These are phyloP conservation scores for Monilinia fructicola DNA, from an alignment of 2,329 filamentous ascomycete genomes.

Conservation along the genomic window DNA sequence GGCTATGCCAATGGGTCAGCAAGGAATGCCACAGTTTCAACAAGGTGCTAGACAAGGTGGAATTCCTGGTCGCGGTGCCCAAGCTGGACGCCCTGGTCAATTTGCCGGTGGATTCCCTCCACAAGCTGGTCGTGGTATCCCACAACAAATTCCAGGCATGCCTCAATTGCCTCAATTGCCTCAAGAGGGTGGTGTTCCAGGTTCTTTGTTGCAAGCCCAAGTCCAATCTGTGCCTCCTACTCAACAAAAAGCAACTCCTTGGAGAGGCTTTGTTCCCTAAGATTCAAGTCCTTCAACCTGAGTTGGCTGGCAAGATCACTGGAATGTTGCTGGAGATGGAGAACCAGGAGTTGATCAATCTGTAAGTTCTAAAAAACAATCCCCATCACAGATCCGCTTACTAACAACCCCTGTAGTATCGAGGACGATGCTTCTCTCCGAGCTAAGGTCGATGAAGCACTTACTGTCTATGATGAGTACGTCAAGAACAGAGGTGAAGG, in stretches of 20 bases:
- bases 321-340: conserved; percentile 99
- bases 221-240: conserved; percentile 56
- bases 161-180: conserved; percentile 31
- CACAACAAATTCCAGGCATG: conserved; percentile 38
- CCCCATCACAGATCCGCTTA: conserved; percentile 21
- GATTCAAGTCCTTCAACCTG: conserved; percentile 91
- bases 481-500: conserved; percentile 63
- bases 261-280: conserved; percentile 98
- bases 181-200: conserved; percentile 38
- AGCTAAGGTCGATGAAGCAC: conserved; percentile 95
- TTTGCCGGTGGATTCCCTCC: conserved; percentile 42
- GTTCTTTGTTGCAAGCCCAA: conserved; percentile 55
- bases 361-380: conserved; percentile 66
- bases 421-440: conserved; percentile 86
- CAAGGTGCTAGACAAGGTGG: conserved; percentile 52
- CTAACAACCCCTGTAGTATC: conserved; percentile 58
- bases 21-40: conserved; percentile 54
- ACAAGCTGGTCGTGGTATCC: conserved; percentile 42
- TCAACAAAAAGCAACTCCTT: conserved; percentile 97
- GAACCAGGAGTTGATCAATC: conserved; percentile 85
- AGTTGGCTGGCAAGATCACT: conserved; percentile 97
- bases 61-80: conserved; percentile 42
- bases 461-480: conserved; percentile 97
- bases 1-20: conserved; percentile 54
- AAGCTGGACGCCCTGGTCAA: conserved; percentile 42